Percentiles rank a stretch among this genome's conserved stretches.
Evolutionary conservation across 202 grass and related monocot species (phyloP).

Genomic region (Dendrocalamus latiflorus): DNA sequence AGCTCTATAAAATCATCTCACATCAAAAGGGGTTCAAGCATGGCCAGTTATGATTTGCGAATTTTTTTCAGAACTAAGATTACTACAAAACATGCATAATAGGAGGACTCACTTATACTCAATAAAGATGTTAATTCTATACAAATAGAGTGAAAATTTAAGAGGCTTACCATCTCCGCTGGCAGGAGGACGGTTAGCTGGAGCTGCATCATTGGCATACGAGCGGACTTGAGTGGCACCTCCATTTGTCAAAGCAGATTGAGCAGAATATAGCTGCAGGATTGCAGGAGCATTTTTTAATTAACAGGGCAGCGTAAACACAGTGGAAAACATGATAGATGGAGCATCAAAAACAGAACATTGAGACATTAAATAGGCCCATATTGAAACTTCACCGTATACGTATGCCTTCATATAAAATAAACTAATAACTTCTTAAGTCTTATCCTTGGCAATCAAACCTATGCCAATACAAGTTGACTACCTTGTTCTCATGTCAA

Average conservation of each 20-base stretch:
- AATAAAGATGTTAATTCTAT: background rate
- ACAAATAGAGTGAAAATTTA: background rate
- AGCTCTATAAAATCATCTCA: background rate
- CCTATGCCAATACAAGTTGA: background rate
- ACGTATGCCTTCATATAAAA: background rate
- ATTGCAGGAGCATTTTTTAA: constrained; percentile 28
- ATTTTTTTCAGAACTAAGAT: background rate
- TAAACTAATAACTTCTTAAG: background rate
- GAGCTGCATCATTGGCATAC: constrained; percentile 61
- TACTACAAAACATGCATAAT: background rate
- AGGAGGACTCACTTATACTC: background rate
- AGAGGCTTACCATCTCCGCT: constrained; percentile 68
- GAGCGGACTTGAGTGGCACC: constrained; percentile 44
- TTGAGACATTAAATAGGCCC: background rate
- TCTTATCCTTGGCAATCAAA: background rate
- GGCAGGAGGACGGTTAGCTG: constrained; percentile 47
- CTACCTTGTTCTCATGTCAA: background rate
- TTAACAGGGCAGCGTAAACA: background rate
- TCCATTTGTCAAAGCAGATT: constrained; percentile 50
- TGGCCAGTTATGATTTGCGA: background rate
- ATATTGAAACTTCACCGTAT: background rate
- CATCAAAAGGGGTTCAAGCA: background rate
- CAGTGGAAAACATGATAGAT: background rate
- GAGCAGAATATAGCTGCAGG: constrained; percentile 63
- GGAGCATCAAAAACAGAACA: background rate